Conservation (phyloP, 108 stramenopile species). For the Nitzschia inconspicua region DNA sequence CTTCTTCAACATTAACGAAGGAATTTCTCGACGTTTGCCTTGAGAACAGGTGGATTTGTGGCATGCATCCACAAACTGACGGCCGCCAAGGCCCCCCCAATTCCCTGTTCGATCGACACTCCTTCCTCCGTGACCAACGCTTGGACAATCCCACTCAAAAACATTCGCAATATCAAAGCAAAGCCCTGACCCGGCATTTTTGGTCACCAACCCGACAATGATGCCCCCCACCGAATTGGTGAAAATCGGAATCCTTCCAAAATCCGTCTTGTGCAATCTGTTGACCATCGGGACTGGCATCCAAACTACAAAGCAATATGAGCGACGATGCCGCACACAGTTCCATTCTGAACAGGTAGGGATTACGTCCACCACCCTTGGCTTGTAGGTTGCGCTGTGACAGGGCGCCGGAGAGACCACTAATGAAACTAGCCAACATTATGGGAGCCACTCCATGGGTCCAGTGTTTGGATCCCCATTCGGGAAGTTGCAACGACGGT, state of each 20-base stretch:
- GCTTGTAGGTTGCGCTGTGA: conserved; percentile 86
- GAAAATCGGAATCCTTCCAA: conserved; percentile 82
- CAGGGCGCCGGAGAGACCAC: conserved; percentile 87
- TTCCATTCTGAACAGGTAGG: conserved; percentile 87
- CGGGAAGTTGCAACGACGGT: conserved; percentile 6
- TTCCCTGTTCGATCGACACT: conserved; percentile 54
- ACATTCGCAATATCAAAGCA: conserved; percentile 85
- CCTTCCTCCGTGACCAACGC: conserved; percentile 31
- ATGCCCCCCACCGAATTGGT: conserved; percentile 89
- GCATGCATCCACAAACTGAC: conserved; percentile 80
- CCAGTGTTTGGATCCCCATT: conserved; percentile 45
- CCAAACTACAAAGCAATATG: conserved; percentile 42
- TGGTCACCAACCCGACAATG: conserved; percentile 91
- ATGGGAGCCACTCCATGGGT: conserved; percentile 81
- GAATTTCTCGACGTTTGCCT: conserved; percentile 14
- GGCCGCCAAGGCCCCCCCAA: conserved; percentile 73
- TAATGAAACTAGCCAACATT: conserved; percentile 78
- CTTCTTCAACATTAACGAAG: too few species aligned
- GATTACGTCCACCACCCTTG: conserved; percentile 56
- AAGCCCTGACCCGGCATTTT: conserved; percentile 93
- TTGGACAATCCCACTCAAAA: conserved; percentile 72
- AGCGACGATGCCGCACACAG: conserved; percentile 65
- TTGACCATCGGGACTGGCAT: conserved; percentile 61
- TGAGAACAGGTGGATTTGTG: conserved; percentile 46
- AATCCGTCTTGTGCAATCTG: conserved; percentile 60